Conservation (phyloP, 1,284 basidiomycete genomes). For the Austroboletus novae-zelandiae region DNA sequence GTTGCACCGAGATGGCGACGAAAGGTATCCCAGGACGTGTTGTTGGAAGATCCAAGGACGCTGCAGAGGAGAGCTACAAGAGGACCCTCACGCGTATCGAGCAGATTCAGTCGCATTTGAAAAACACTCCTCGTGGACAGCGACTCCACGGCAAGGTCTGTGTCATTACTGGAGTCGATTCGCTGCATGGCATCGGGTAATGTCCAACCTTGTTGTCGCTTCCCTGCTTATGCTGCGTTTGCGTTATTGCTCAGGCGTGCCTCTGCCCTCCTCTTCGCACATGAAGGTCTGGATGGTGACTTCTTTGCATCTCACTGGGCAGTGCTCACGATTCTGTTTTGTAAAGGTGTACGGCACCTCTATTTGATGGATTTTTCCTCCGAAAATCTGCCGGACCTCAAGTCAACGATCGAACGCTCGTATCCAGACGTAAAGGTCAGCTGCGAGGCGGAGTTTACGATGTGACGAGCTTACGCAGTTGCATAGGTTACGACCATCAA, state of each 20-base stretch:
- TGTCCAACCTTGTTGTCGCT: constrained; percentile 6
- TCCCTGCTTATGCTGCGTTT: constrained; percentile 14
- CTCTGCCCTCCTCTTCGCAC: constrained; percentile 72
- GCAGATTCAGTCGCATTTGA: constrained; percentile 70
- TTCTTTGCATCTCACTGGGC: not conserved
- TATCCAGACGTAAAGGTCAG: constrained; percentile 80
- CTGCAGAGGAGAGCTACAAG: constrained; percentile 48
- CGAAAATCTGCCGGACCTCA: constrained; percentile 70
- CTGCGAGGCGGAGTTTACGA: constrained; percentile 1
- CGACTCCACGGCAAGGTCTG: constrained; percentile 83
- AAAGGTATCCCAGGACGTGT: constrained; percentile 12
- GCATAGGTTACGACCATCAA: constrained; percentile 66
- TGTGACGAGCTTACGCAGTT: constrained; percentile 13
- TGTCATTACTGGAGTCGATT: constrained; percentile 86
- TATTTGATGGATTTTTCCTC: constrained; percentile 81
- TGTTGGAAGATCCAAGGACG: constrained; percentile 11
- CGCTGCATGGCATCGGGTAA: constrained; percentile 82
- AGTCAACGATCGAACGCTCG: constrained; percentile 59
- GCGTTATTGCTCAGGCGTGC: constrained; percentile 55
- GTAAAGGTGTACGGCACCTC: constrained; percentile 78
- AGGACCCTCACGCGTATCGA: constrained; percentile 63
- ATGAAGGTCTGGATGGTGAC: constrained; percentile 58
- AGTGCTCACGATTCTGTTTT: constrained; percentile 6
- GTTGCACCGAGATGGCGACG: constrained; percentile 16
- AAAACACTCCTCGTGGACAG: constrained; percentile 49